Conservation (phyloP, 352 stramenopile genomes). For the Globisporangium rhizosaccharum region DNA sequence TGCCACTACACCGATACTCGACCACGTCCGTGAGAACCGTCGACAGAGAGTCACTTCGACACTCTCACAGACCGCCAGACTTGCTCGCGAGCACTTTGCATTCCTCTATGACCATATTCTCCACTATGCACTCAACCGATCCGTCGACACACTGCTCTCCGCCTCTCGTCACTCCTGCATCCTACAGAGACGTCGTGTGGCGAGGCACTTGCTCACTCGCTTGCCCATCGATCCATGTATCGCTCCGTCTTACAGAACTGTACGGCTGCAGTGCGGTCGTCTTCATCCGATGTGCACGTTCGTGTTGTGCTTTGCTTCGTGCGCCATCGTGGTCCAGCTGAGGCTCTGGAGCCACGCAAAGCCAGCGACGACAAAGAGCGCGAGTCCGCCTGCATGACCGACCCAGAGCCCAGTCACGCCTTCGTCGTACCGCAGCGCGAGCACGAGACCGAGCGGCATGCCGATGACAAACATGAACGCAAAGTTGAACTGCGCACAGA, state of each 20-base stretch:
- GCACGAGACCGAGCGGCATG: constrained; percentile 15
- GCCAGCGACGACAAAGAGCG: constrained; percentile 10
- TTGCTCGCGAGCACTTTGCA: no score
- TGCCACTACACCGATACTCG: no score
- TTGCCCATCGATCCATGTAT: not conserved
- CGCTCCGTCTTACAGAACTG: not conserved
- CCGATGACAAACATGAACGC: constrained; percentile 19
- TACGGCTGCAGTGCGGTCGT: not conserved
- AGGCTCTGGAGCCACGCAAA: constrained; percentile 17
- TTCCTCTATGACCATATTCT: no score
- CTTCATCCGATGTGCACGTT: constrained; percentile 1
- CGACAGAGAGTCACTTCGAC: no score
- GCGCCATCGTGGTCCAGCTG: constrained; percentile 8
- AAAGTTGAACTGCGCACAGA: constrained; percentile 18
- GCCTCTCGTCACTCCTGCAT: no score
- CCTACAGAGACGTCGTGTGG: no score
- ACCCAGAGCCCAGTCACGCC: constrained; percentile 23
- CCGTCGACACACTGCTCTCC: no score
- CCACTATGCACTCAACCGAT: no score
- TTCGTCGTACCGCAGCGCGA: constrained; percentile 12
- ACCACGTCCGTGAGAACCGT: no score
- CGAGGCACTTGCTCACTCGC: no score
- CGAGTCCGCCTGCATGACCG: constrained; percentile 14
- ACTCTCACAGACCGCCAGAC: no score
- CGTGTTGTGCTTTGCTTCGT: constrained; percentile 14